Percentiles rank a stretch among this genome's conserved stretches.
These are phyloP conservation scores for Puya raimondii DNA, from an alignment of 176 grass and related monocot genomes.

Conservation along the genomic window DNA sequence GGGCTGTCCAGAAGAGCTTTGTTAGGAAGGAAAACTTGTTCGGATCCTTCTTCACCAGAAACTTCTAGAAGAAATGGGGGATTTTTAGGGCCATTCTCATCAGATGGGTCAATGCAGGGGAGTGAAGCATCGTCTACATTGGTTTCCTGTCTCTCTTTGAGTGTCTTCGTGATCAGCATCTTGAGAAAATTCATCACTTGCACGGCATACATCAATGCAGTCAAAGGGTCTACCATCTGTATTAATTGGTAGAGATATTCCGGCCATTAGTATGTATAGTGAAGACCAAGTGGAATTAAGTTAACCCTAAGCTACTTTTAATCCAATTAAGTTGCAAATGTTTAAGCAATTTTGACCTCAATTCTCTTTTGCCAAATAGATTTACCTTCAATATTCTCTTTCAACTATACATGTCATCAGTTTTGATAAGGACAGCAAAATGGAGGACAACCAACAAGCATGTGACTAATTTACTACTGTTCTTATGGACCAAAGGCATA, in stretches of 20 bases:
- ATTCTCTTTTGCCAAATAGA: too few species aligned
- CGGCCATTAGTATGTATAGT: neutral
- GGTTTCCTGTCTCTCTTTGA: constrained; percentile 46
- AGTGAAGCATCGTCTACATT: constrained; percentile 29
- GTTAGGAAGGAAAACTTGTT: constrained; percentile 26
- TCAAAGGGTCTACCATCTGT: constrained; percentile 62
- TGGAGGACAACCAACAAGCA: too few species aligned
- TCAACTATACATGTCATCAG: too few species aligned
- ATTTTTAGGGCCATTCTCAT: constrained; percentile 53
- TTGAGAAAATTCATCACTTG: constrained; percentile 91
- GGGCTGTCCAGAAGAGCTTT: constrained; percentile 39
- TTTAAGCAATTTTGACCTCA: too few species aligned
- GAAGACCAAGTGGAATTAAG: neutral
- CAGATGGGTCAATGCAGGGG: constrained; percentile 31
- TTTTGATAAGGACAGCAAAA: too few species aligned
- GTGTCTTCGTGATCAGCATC: constrained; percentile 59
- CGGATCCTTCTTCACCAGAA: constrained; percentile 28
- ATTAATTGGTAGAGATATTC: neutral
- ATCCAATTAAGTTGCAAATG: too few species aligned
- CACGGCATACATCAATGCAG: constrained; percentile 72
- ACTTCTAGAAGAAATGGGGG: constrained; percentile 30
- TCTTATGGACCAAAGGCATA: neutral
- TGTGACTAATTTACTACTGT: neutral
- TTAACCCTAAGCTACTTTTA: too few species aligned
- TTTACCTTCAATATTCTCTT: too few species aligned